phyloP scores from a whole-genome alignment of 768 basidiomycete genomes.

The Coprinopsis cinerea region DNA sequence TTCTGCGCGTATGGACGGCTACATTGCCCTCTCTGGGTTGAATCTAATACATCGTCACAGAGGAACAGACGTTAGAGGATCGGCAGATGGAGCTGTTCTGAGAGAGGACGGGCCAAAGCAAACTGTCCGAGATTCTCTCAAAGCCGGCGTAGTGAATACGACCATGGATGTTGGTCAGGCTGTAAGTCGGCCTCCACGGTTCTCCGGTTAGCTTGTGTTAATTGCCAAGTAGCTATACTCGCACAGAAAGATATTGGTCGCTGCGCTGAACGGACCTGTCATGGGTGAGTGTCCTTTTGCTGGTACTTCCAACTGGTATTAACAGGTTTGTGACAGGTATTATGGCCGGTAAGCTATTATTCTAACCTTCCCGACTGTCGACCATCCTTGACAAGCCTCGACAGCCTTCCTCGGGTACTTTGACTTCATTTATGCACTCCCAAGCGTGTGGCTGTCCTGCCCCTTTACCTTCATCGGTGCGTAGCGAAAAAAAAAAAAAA shows the following conservation, averaged over 20 bases:
- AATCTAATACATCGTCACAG: constrained; percentile 22
- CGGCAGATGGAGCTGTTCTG: constrained; percentile 13
- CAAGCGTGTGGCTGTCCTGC: constrained; percentile 53
- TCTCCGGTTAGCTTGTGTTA: not conserved
- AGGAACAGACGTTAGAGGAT: constrained; percentile 46
- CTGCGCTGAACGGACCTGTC: constrained; percentile 69
- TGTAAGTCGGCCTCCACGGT: constrained; percentile 30
- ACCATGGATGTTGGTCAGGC: constrained; percentile 60
- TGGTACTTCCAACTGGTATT: not conserved
- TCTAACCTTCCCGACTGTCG: constrained; percentile 12
- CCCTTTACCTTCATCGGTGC: constrained; percentile 65
- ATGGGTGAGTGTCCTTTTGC: constrained; percentile 43
- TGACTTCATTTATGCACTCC: constrained; percentile 67
- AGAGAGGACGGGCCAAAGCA: no score
- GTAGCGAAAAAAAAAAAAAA: not conserved
- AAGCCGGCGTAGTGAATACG: constrained; percentile 38
- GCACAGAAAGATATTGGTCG: constrained; percentile 65
- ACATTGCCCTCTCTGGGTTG: not conserved
- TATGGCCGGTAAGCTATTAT: no score
- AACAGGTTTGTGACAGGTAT: constrained; percentile 3
- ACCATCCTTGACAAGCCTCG: constrained; percentile 32
- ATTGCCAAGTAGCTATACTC: constrained; percentile 45
- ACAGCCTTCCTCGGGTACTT: constrained; percentile 65
- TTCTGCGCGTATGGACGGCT: constrained; percentile 57
- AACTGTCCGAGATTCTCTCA: constrained; percentile 43